Conservation (phyloP, 306 rosid genomes). For the Betula pendula region DNA sequence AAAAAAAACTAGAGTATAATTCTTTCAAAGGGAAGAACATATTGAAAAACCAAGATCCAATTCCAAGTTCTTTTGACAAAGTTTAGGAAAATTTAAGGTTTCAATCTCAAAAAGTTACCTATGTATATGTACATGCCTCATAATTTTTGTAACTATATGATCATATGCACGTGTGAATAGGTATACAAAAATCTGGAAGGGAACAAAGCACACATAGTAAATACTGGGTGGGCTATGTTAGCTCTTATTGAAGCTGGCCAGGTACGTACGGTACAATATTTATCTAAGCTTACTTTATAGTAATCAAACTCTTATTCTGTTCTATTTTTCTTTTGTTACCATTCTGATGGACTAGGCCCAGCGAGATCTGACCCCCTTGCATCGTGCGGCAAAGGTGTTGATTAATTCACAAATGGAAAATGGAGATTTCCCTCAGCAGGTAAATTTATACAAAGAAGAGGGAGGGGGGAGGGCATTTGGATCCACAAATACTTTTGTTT, state of each 20-base stretch:
- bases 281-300: background rate
- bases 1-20: too few relatives aligned
- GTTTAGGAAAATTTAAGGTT: background rate
- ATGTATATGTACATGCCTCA: background rate
- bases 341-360: constrained; percentile 32
- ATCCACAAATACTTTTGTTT: too few relatives aligned
- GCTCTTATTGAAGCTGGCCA: constrained; percentile 69
- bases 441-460: constrained; percentile 5
- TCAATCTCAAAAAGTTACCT: background rate
- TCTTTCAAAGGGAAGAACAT: too few relatives aligned
- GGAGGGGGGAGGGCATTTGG: too few relatives aligned
- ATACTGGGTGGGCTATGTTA: constrained; percentile 75
- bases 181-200: constrained; percentile 67
- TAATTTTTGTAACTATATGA: background rate
- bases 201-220: constrained; percentile 53
- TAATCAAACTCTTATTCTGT: background rate
- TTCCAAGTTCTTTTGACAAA: background rate
- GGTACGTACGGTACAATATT: constrained; percentile 37
- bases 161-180: constrained; percentile 21
- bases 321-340: background rate
- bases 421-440: constrained; percentile 84
- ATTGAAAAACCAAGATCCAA: too few relatives aligned
- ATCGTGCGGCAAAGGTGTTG: constrained; percentile 55
- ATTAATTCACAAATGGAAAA: constrained; percentile 58
- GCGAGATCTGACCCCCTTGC: constrained; percentile 62